Evolutionary conservation across 2,329 filamentous ascomycete species (phyloP), one percentile per base, ranked within the genome.

Genomic region (Fusarium transvaalense): DNA sequence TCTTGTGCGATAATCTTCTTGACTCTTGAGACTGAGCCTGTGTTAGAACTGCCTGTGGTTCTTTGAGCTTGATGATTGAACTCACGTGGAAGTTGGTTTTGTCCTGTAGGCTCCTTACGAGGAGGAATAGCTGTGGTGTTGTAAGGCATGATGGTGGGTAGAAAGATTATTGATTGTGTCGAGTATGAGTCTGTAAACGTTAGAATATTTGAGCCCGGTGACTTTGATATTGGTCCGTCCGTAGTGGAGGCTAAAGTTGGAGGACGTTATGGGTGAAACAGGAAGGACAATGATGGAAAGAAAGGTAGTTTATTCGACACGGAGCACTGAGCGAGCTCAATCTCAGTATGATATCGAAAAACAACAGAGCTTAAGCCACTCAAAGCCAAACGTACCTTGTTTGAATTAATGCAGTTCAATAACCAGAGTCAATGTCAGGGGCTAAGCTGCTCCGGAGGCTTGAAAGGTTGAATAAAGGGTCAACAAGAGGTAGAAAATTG

Each of bases 1-100:
- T 99, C 96, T 60, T 93, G 87, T 48, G 89, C 87, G 64, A 99
- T 93, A 77, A 99, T 97, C 82, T 97, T 97, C 82, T 97, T 97
- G 61, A 99, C 93, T 74, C 96, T 89, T 19, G 96, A 92, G 57
- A 98, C 96, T 98, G 68, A 21, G 34, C 29, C 17, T 14, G 38
- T 51, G 50, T 62, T 32, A 62, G 62, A 14, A 35, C 34, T n/a
- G n/a, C n/a, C n/a, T n/a, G 29, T n/a, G 31, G 21, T 27, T 25
- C 47, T 14, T 41, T 21, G 54, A 45, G 45, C 71, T 50, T 69
- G 60, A 42, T 43, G 35, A 31, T 7, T 25, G 5, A n/a, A 84
- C 92, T 80, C 84, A 97, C 95, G 84, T 10, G 95, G 95, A 32
- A 98, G 87, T 71, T 93, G 91, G 23, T 92, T 92, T 69, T 93